phyloP scores from a whole-genome alignment of 345 rosid species.

The Adansonia digitata region DNA sequence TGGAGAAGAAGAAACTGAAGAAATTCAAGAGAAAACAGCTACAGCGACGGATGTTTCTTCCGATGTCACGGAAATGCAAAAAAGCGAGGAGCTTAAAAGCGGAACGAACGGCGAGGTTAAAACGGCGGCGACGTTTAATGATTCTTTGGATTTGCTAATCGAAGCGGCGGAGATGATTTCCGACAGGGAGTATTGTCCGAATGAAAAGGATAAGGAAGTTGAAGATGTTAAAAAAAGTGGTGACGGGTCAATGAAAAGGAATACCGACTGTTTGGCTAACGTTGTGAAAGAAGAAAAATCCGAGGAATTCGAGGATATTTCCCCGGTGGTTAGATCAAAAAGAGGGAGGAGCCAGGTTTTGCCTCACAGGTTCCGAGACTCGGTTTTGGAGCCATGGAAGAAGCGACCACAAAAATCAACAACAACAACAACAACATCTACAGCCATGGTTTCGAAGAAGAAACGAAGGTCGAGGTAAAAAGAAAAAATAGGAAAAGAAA shows the following conservation, averaged over 20 bases:
- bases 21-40: slow-evolving; percentile 10
- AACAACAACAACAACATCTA: too few species aligned
- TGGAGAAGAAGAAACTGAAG: slow-evolving; percentile 2
- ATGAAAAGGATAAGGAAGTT: background rate
- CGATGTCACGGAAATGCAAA: slow-evolving; percentile 17
- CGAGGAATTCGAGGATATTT: slow-evolving; percentile 7
- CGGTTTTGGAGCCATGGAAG: slow-evolving; percentile 34
- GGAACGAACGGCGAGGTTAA: slow-evolving; percentile 3
- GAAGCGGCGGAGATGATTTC: slow-evolving; percentile 41
- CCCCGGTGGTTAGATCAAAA: slow-evolving; percentile 35
- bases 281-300: background rate
- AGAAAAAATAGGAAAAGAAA: background rate
- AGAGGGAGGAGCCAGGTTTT: slow-evolving; percentile 39
- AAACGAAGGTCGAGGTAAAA: too few species aligned
- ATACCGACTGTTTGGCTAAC: background rate
- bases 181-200: background rate
- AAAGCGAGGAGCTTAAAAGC: background rate
- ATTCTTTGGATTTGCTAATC: slow-evolving; percentile 27
- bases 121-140: slow-evolving; percentile 1
- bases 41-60: slow-evolving; percentile 2
- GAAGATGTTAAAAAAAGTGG: background rate
- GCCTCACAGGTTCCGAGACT: slow-evolving; percentile 43
- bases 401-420: too few species aligned
- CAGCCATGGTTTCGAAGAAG: too few species aligned
- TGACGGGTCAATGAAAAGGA: background rate